phyloP scores from a whole-genome alignment of 345 rosid genomes.

The Pistacia vera region DNA sequence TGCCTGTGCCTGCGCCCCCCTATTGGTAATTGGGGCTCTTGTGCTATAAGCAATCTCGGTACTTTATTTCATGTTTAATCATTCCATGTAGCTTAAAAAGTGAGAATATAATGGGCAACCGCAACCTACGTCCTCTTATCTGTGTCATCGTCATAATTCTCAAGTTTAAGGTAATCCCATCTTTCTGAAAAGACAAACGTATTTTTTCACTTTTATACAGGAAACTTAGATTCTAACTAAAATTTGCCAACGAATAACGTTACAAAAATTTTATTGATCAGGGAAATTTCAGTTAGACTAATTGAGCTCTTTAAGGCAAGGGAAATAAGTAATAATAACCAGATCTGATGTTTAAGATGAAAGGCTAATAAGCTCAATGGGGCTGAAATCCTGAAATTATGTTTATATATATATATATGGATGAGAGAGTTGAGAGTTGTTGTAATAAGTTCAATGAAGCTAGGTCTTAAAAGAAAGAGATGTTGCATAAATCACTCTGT shows the following conservation, averaged over 20 bases:
- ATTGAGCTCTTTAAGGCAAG: too few species aligned
- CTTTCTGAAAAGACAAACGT: constrained; percentile 6
- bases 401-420: too few species aligned
- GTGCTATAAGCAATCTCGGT: constrained; percentile 16
- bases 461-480: not conserved
- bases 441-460: too few species aligned
- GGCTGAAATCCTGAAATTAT: too few species aligned
- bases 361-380: too few species aligned
- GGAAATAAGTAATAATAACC: too few species aligned
- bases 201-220: not conserved
- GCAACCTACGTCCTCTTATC: not conserved
- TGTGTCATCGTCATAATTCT: not conserved
- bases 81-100: constrained; percentile 21
- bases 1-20: not conserved
- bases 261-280: too few species aligned
- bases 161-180: constrained; percentile 5
- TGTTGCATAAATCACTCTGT: not conserved
- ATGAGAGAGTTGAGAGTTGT: too few species aligned
- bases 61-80: constrained; percentile 22
- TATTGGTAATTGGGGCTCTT: not conserved
- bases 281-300: not conserved
- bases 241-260: not conserved
- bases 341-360: too few species aligned
- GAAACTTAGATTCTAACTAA: constrained; percentile 29
- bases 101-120: constrained; percentile 6